Conservation (phyloP, 345 rosid species). For the Camelina hispida region DNA sequence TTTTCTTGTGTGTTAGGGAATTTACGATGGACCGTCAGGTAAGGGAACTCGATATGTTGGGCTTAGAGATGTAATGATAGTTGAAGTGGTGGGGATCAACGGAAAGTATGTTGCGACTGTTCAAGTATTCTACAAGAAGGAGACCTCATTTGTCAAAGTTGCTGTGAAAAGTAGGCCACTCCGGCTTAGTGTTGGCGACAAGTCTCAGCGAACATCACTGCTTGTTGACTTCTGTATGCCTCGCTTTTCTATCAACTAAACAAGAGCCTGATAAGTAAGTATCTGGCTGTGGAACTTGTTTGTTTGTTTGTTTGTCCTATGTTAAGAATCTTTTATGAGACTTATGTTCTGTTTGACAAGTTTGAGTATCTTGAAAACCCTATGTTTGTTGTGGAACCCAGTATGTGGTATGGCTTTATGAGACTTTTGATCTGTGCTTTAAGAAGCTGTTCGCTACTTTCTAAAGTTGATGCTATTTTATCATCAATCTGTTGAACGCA, state of each 20-base stretch:
- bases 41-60: slow-evolving; percentile 25
- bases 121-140: slow-evolving; percentile 31
- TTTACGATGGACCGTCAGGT: slow-evolving; percentile 16
- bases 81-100: not conserved
- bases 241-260: slow-evolving; percentile 9
- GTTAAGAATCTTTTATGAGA: too few relatives aligned
- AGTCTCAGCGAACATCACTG: slow-evolving; percentile 22
- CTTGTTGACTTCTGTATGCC: slow-evolving; percentile 32
- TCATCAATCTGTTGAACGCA: too few relatives aligned
- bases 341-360: not conserved
- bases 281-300: too few relatives aligned
- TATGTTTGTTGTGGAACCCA: not conserved
- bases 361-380: not conserved
- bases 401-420: not conserved
- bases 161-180: not conserved
- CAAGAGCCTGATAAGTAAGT: not conserved
- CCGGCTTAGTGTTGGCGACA: not conserved
- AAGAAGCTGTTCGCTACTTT: slow-evolving; percentile 1
- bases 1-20: slow-evolving; percentile 13
- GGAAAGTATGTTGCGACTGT: not conserved
- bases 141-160: slow-evolving; percentile 2
- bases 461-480: not conserved
- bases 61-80: slow-evolving; percentile 12
- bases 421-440: not conserved
- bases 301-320: too few relatives aligned